Base-by-base conservation (phyloP, 2,329 filamentous ascomycete species). In the Onygena corvina region DNA sequence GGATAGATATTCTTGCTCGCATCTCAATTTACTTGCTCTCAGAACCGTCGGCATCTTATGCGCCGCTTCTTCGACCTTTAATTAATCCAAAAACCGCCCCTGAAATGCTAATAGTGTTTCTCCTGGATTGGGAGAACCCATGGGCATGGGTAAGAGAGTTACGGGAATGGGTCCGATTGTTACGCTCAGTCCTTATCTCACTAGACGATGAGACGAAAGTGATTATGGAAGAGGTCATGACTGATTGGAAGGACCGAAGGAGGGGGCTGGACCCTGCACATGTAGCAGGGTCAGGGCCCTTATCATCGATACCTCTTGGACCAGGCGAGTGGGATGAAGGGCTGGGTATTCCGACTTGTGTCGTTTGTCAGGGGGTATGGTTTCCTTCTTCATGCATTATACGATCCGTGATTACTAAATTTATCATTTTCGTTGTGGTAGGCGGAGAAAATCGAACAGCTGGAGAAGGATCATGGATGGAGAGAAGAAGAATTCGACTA, bases 401-500 rank as follows among this genome's bases (percentile, higher is more conserved):
- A 4, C 29, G 5, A 8, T 40, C 23, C n/a, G 12, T n/a, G 8
- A 7, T 9, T 25, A 18, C 20, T 49, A 12, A 16, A 6, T 34
- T 34, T 33, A 27, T 31, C 25, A n/a, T 54, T 54, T 52, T 59
- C 65, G 49, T 63, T 51, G n/a, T 20, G 21, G 44, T 31, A 87
- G 82, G 78, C 87, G 11, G 86, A 94, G 67, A 88, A 86, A 64
- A 94, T 96, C 65, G 89, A 96, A 61, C 77, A 80, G 33, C 67
- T 98, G 51, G 92, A 96, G 67, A 87, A 86, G 64, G 89, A 87
- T 46, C 81, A 89, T 52, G 81, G 84, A 11, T 98, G 90, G 88
- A 90, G 88, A 67, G 92, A 98, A 66, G 87, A 93, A 57, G 84
- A 94, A 59, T 98, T 98, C 60, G 92, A 98, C 64, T 89, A 92